Percentiles rank a stretch among this genome's conserved stretches.
phyloP scores from a whole-genome alignment of 345 rosid species.

The Laguncularia racemosa region DNA sequence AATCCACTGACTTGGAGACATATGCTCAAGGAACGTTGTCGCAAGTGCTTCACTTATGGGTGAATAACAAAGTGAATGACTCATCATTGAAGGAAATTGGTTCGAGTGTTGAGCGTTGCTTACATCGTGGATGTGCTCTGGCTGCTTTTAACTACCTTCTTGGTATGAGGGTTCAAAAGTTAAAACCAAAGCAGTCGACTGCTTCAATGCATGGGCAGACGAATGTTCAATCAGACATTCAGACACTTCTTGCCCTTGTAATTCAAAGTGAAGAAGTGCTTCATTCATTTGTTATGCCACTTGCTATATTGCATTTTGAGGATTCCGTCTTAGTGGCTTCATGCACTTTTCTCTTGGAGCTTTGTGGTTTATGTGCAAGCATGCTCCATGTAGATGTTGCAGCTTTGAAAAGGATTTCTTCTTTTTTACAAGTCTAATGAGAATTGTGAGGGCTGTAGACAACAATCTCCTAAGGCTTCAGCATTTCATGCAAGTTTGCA shows the following conservation, averaged over 20 bases:
- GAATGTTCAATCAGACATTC: constrained; percentile 84
- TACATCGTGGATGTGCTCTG: constrained; percentile 95
- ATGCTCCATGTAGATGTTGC: constrained; percentile 78
- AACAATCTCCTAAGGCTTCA: constrained; percentile 51
- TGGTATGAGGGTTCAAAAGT: constrained; percentile 54
- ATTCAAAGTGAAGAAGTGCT: constrained; percentile 55
- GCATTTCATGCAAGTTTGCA: constrained; percentile 43
- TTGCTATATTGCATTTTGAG: constrained; percentile 81
- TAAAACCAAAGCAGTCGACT: constrained; percentile 52
- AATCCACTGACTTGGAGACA: constrained; percentile 34
- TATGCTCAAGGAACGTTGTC: constrained; percentile 32
- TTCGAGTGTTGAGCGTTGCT: constrained; percentile 79
- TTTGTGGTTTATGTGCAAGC: constrained; percentile 84
- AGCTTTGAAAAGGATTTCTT: constrained; percentile 75
- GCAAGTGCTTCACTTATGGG: constrained; percentile 59
- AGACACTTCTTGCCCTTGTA: constrained; percentile 76
- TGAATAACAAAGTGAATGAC: constrained; percentile 81
- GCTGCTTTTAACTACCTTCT: constrained; percentile 90
- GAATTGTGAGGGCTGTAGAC: constrained; percentile 32
- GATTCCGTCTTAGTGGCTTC: constrained; percentile 82
- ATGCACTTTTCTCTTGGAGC: constrained; percentile 78
- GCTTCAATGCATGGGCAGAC: constrained; percentile 42
- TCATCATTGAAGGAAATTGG: constrained; percentile 89
- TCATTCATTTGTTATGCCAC: constrained; percentile 84
- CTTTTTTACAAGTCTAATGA: constrained; percentile 52